Base-by-base conservation (phyloP, 2,329 filamentous ascomycete genomes). In the Alternaria sp. region DNA sequence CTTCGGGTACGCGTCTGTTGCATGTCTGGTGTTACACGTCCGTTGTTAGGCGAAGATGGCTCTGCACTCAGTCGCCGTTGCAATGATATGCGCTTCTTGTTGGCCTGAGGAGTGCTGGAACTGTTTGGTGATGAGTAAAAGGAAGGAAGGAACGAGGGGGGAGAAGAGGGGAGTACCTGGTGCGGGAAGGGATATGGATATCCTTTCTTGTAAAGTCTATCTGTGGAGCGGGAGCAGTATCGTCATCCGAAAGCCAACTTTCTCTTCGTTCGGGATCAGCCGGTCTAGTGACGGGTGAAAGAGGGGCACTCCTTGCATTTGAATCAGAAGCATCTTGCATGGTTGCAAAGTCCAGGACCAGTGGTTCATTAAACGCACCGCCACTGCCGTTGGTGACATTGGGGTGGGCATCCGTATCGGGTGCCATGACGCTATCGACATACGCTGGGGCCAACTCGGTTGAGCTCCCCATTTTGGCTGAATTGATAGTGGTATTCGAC, bases 121-220 rank as follows among this genome's bases (percentile, higher is more conserved):
- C 72, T 73, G 52, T 25, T 25, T 13, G 50, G 46, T 23, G 11
- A 64, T 74, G 51, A 76, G 71, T 47, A 19, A 32, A 56, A 40
- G n/a, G 30, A 36, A 21, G 2, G 26, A 46, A 15, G 4, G 5
- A 54, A 30, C 15, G 44, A 32, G 15, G 52, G 23, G 45, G 10
- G 12, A 28, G 15, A 15, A 12, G 32, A 63, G 36, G 36, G 36
- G 15, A n/a, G n/a, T 69, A 80, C 78, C 77, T 80, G 61, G 77
- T 80, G 23, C 78, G 69, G 40, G 71, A 73, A 17, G 77, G 77
- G 44, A 80, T 74, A 66, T 80, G 77, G 52, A 80, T 80, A 40
- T 74, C 74, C 50, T 78, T 68, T 19, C 73, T 74, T 21, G 75
- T 74, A 51, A 80, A 76, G 59, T 81, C 77, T 57, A 72, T 59